phyloP scores from a whole-genome alignment of 371 early-diverging fungal species.

The Actinomucor elegans region DNA sequence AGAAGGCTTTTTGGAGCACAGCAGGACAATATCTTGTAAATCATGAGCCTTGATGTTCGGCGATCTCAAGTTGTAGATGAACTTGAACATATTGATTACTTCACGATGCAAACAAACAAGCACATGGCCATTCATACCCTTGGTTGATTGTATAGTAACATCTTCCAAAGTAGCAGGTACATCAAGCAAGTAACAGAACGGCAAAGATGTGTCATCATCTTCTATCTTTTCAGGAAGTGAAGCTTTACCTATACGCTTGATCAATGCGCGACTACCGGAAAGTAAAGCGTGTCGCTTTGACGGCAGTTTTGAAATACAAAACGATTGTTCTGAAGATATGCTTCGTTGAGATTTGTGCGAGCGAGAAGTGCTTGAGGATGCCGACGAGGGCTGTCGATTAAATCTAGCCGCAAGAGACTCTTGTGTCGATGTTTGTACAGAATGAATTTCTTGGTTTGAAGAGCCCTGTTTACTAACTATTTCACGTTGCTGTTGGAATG shows the following conservation, averaged over 20 bases:
- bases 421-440: not conserved
- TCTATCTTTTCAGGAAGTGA: slow-evolving; percentile 16
- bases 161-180: slow-evolving; percentile 32
- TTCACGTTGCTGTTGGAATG: not conserved
- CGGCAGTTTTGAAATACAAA: slow-evolving; percentile 4
- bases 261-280: slow-evolving; percentile 22
- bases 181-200: slow-evolving; percentile 51
- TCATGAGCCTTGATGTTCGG: slow-evolving; percentile 37
- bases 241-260: slow-evolving; percentile 12
- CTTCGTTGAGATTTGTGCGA: slow-evolving; percentile 5
- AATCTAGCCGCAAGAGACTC: not conserved
- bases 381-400: not conserved
- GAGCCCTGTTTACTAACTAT: not conserved
- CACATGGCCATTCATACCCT: slow-evolving; percentile 35
- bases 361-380: not conserved
- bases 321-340: not conserved
- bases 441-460: not conserved
- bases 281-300: slow-evolving; percentile 14
- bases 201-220: slow-evolving; percentile 31
- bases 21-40: slow-evolving; percentile 55
- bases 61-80: slow-evolving; percentile 47
- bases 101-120: slow-evolving; percentile 48
- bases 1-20: slow-evolving; percentile 45
- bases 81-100: slow-evolving; percentile 46
- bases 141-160: slow-evolving; percentile 33